Conservation (phyloP, 2,329 filamentous ascomycete genomes). For the Botrytis aclada region DNA sequence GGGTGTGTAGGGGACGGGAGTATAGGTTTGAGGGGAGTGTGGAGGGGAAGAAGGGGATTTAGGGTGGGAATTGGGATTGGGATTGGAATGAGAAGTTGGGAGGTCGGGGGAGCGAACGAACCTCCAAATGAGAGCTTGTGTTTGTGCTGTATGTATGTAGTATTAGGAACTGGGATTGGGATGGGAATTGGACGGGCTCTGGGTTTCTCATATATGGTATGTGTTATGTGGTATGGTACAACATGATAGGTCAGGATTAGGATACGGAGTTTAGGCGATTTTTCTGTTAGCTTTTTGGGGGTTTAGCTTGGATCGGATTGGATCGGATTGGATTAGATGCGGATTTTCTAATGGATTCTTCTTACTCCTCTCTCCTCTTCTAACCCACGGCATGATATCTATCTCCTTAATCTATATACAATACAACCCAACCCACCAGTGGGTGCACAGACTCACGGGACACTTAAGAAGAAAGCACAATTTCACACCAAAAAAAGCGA, state of each 20-base stretch:
- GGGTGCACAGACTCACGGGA: too few species aligned
- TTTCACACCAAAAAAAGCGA: too few species aligned
- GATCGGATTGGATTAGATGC: neutral
- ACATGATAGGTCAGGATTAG: too few species aligned
- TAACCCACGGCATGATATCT: too few species aligned
- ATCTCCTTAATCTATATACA: neutral
- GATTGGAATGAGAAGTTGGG: neutral
- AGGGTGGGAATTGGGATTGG: neutral
- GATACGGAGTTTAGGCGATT: neutral
- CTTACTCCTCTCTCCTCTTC: neutral
- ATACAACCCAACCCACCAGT: too few species aligned
- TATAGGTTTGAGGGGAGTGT: conserved; percentile 31
- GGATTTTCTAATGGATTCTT: neutral
- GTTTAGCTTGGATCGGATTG: neutral
- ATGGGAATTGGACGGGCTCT: neutral
- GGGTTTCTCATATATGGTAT: too few species aligned
- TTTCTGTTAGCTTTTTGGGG: accelerated
- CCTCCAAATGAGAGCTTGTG: neutral
- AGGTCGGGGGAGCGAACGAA: too few species aligned
- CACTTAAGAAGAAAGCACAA: too few species aligned
- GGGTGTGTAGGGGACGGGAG: conserved; percentile 40
- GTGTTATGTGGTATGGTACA: too few species aligned
- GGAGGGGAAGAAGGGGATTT: conserved; percentile 1
- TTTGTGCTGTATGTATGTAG: too few species aligned
- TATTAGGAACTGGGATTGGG: neutral